Evolutionary conservation across 2,329 filamentous ascomycete genomes (phyloP), one percentile per base, ranked within the genome.

Genomic region (Stemphylium lycopersici): DNA sequence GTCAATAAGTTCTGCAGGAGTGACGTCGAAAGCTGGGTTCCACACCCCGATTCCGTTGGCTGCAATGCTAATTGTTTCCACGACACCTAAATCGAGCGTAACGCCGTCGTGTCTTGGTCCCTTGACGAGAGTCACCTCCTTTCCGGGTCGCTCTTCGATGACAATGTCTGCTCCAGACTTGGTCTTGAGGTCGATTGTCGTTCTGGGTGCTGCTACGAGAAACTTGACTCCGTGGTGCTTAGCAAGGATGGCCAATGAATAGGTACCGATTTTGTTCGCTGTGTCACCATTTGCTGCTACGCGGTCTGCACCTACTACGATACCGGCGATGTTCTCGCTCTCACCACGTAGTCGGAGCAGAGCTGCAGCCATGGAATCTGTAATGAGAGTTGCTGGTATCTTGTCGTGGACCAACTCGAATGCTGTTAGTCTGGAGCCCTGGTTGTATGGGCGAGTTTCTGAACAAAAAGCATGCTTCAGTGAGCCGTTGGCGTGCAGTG

Each of bases 1-100:
- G 75, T 99, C 95, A 61, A 99, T 97, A 48, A 97, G 79, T 59
- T 86, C 85, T 33, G 90, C 86, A 0, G 95, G 93, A 8, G 95
- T 99, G 31, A 99, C 90, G 70, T 99, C 95, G 72, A 99, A 99
- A 0, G 92, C 90, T 29, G 95, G 95, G 73, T 99, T 99, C 93
- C 95, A 99, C 7, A 98, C 92, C 36, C 84, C 81, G 58, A 98
- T 92, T 2, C 86, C 86, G 69, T 83, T 80, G 4, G 87, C 85
- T 29, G 93, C 93, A 46, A 91, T 93, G 37, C 90, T 91, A 29
- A 98, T 85, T 11, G 88, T 86, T 52, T 88, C 88, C 15, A 87
- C 86, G 45, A 80, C 80, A 42, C 77, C 81, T 18, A 86, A 76
- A 62, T 91, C 85, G 0, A 93, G 79, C 4, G 78, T 83, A 0